Conservation (phyloP, 176 grass and related monocot species). For the Elaeis guineensis region DNA sequence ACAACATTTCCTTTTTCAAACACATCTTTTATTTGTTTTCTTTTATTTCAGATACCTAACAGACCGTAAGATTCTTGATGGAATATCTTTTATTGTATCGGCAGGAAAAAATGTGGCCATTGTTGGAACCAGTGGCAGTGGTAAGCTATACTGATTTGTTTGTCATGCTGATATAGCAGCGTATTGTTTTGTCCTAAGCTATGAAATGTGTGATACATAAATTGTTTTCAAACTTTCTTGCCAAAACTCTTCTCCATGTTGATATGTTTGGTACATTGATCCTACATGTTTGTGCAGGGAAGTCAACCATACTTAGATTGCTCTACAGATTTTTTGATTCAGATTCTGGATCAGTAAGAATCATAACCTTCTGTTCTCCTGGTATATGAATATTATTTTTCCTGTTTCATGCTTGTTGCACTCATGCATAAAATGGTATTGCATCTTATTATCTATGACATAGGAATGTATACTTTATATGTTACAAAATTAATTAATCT, state of each 20-base stretch:
- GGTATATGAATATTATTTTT: conserved; percentile 9
- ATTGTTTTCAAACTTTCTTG: too few relatives aligned
- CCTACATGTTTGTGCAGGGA: conserved; percentile 53
- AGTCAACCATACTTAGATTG: conserved; percentile 87
- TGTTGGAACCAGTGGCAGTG: conserved; percentile 95
- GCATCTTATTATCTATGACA: neutral
- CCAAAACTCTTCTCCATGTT: too few relatives aligned
- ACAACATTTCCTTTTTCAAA: neutral
- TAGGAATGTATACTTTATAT: too few relatives aligned
- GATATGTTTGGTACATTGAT: neutral
- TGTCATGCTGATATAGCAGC: conserved; percentile 8
- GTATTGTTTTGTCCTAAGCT: too few relatives aligned
- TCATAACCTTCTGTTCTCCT: conserved; percentile 15
- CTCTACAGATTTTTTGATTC: conserved; percentile 97
- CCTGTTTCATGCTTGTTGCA: conserved; percentile 11
- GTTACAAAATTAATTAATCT: too few relatives aligned
- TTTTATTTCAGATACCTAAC: conserved; percentile 70
- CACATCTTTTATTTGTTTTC: neutral
- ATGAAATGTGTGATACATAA: too few relatives aligned
- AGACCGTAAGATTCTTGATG: conserved; percentile 89
- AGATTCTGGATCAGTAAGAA: conserved; percentile 74
- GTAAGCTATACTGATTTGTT: conserved; percentile 31
- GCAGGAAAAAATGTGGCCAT: conserved; percentile 89
- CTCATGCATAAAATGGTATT: conserved; percentile 12
- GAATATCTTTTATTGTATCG: conserved; percentile 74